Evolutionary conservation across 371 early-diverging fungal genomes (phyloP).

Genomic region (Phascolomyces articulosus): DNA sequence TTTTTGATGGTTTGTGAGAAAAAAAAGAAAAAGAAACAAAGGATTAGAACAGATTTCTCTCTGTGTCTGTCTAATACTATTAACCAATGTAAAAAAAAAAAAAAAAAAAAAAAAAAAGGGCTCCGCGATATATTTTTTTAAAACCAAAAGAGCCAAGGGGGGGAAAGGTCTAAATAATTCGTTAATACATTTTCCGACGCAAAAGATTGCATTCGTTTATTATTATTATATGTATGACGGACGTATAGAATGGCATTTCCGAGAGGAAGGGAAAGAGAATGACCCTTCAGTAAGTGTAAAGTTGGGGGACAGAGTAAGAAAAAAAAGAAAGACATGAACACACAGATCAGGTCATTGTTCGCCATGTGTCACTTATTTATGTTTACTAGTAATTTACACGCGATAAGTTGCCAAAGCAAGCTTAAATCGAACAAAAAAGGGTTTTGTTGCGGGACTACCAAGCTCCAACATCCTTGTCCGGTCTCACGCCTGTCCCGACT

Average conservation of each 20-base stretch:
- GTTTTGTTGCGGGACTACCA: not conserved
- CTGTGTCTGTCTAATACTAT: too few relatives aligned
- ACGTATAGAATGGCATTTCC: too few relatives aligned
- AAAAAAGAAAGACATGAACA: not conserved
- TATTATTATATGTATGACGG: too few relatives aligned
- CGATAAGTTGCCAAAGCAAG: not conserved
- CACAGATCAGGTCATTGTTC: slow-evolving; percentile 8
- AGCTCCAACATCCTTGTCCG: too few relatives aligned
- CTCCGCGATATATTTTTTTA: too few relatives aligned
- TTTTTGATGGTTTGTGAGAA: slow-evolving; percentile 1
- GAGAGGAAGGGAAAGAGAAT: too few relatives aligned
- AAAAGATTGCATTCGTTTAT: too few relatives aligned
- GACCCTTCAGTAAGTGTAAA: too few relatives aligned
- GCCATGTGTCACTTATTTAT: not conserved
- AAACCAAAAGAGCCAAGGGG: too few relatives aligned
- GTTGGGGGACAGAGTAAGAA: not conserved
- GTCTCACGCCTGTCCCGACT: not conserved
- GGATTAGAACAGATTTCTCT: not conserved
- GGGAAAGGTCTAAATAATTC: too few relatives aligned
- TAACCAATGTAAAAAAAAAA: too few relatives aligned
- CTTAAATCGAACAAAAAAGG: not conserved
- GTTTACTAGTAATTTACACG: not conserved
- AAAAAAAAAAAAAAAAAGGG: slow-evolving; percentile 4
- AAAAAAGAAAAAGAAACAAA: slow-evolving; percentile 2
- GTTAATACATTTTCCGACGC: too few relatives aligned